Conservation (phyloP, 208 protist species). For the Phytomonas sp. region DNA sequence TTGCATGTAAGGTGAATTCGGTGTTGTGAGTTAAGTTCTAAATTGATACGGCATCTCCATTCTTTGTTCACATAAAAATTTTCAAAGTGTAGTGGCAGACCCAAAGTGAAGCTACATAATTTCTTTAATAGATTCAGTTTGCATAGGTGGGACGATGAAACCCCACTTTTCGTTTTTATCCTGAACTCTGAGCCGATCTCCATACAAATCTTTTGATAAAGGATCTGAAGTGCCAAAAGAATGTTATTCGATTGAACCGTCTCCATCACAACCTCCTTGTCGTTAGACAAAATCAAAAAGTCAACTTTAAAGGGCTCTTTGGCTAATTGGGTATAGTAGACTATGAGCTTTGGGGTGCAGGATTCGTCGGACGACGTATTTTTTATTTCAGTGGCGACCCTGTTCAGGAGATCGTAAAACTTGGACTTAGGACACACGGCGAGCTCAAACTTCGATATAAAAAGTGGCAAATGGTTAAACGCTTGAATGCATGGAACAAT, state of each 20-base stretch:
- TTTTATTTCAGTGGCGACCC: neutral
- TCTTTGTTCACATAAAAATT: constrained; percentile 7
- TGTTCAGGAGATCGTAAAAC: neutral
- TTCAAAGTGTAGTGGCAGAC: neutral
- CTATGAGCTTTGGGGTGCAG: neutral
- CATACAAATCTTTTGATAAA: constrained; percentile 7
- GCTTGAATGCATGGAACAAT: neutral
- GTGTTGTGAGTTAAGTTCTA: constrained; percentile 25
- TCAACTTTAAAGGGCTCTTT: neutral
- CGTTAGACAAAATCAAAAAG: neutral
- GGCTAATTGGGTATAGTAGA: neutral
- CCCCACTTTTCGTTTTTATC: neutral
- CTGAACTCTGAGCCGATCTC: neutral
- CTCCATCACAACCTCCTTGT: neutral
- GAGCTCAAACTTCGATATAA: neutral
- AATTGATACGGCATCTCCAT: constrained; percentile 55
- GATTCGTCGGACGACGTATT: neutral
- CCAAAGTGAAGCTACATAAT: neutral
- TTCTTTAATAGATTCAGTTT: neutral
- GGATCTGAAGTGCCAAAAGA: constrained; percentile 20
- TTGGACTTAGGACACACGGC: neutral
- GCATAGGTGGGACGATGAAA: neutral
- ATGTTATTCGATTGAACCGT: neutral
- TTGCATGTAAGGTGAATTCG: constrained; percentile 27
- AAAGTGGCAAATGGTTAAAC: neutral